Evolutionary conservation across 2,329 filamentous ascomycete species (phyloP), one percentile per base, ranked within the genome.

Genomic region (Ophiostoma populinum): DNA sequence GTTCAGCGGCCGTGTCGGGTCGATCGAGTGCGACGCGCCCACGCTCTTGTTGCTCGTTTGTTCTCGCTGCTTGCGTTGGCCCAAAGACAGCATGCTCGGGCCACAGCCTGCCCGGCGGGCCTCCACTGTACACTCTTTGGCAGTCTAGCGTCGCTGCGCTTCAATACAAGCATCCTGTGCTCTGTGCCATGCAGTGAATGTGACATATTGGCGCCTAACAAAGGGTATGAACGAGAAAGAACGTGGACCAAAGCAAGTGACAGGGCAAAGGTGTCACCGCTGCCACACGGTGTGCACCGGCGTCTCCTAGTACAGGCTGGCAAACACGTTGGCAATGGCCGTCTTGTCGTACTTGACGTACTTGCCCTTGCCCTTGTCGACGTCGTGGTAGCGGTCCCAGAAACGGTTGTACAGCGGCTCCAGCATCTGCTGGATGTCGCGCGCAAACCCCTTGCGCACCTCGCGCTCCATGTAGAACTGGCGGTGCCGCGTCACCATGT

Each of bases 341-440:
- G 65, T 65, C 62, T 94, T 94, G 60, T 94, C 86, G 53, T 93
- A 95, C 61, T 92, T 94, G 53, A 92, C 85, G 56, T 95, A 92
- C 57, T 98, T 98, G 46, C 87, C 87, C 58, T 86, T 92, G 40
- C 90, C 90, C 62, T 93, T 94, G 58, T 95, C 87, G 44, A 95
- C 75, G 57, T 95, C 90, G 53, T 94, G 86, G 53, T 98, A 98
- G 19, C 87, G 71, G 56, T 95, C 90, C 75, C 83, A 95, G 58
- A 98, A 98, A 30, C 90, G 70, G 42, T 79, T 80, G 58, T 98
- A 98, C 11, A 98, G 65, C 36, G 87, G 86, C 58, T 95, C 87
- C 37, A 98, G 76, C 59, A 93, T 82, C 47, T 77, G 76, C 53
- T 90, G 82, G 43, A 95, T 77, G 50, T 94, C 86, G 47, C 77